phyloP scores from a whole-genome alignment of 805 yeast genomes.

The Candida taoyuanica region DNA sequence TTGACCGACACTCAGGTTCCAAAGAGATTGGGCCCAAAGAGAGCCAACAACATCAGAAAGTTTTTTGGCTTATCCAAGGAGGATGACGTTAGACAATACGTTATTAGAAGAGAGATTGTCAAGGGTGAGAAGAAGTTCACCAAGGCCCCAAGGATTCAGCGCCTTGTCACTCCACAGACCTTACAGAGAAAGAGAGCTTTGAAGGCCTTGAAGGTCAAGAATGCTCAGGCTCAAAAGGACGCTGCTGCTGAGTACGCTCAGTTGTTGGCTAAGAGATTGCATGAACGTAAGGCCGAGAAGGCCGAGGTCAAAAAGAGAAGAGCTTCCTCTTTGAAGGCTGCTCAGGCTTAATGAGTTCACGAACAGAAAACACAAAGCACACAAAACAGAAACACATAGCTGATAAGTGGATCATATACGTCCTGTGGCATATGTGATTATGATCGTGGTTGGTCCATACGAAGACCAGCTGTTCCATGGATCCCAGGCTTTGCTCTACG shows the following conservation, averaged over 20 bases:
- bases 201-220: constrained; percentile 87
- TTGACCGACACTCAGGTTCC: constrained; percentile 92
- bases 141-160: constrained; percentile 99
- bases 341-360: constrained; percentile 21
- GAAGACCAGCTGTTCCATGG: no score
- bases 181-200: constrained; percentile 98
- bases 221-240: constrained; percentile 98
- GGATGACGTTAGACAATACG: constrained; percentile 65
- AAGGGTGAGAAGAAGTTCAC: constrained; percentile 98
- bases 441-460: neutral
- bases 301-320: constrained; percentile 99
- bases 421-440: no score
- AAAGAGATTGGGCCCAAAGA: constrained; percentile 99
- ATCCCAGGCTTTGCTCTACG: neutral
- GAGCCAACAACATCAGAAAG: constrained; percentile 99
- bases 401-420: neutral
- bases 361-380: neutral
- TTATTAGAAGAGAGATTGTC: constrained; percentile 96
- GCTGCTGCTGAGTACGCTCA: constrained; percentile 99
- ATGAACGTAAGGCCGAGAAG: constrained; percentile 97
- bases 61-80: constrained; percentile 96
- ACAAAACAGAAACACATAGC: no score
- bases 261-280: constrained; percentile 95
- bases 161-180: constrained; percentile 98
- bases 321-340: constrained; percentile 97